A percentile compares a stretch with the other conserved stretches of the same genome.
Evolutionary conservation across 495 filamentous ascomycete species (phyloP).

Genomic region (Oleoguttula mirabilis): DNA sequence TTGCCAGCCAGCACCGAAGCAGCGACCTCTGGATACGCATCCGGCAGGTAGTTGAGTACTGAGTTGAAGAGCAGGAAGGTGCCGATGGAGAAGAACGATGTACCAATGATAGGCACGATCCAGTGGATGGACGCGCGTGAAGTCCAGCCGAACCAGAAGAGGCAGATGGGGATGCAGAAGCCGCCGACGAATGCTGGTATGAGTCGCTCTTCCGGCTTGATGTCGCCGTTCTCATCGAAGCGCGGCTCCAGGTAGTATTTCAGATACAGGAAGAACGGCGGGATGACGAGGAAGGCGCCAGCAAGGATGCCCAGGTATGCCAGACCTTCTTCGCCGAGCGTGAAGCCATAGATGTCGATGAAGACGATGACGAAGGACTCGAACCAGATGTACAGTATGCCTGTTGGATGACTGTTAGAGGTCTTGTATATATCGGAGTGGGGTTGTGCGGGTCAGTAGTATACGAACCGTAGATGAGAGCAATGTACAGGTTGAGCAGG

Average conservation of each 20-base stretch:
- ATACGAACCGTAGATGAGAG: slow-evolving; percentile 43
- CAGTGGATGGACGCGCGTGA: slow-evolving; percentile 35
- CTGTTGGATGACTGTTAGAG: no score
- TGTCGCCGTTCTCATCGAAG: slow-evolving; percentile 32
- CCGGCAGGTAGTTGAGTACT: slow-evolving; percentile 29
- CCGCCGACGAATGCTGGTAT: slow-evolving; percentile 34
- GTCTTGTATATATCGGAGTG: no score
- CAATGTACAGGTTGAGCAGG: slow-evolving; percentile 41
- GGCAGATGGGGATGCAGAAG: slow-evolving; percentile 36
- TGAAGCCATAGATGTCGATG: slow-evolving; percentile 37
- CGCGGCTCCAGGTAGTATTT: slow-evolving; percentile 29
- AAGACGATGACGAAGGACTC: slow-evolving; percentile 47
- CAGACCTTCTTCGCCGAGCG: slow-evolving; percentile 35
- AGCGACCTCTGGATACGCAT: slow-evolving; percentile 30
- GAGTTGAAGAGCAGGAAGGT: slow-evolving; percentile 46
- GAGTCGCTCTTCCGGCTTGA: slow-evolving; percentile 36
- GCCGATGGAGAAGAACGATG: slow-evolving; percentile 40
- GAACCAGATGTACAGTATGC: slow-evolving; percentile 47
- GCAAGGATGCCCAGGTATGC: slow-evolving; percentile 42
- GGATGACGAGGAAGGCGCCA: slow-evolving; percentile 31
- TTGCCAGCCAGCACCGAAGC: slow-evolving; percentile 42
- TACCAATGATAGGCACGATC: slow-evolving; percentile 45
- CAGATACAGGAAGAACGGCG: slow-evolving; percentile 38
- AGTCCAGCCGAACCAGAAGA: slow-evolving; percentile 40
- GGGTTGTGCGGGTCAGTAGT: no score